Conservation (phyloP, 495 filamentous ascomycete genomes). For the Penicillium cosmopolitanum region DNA sequence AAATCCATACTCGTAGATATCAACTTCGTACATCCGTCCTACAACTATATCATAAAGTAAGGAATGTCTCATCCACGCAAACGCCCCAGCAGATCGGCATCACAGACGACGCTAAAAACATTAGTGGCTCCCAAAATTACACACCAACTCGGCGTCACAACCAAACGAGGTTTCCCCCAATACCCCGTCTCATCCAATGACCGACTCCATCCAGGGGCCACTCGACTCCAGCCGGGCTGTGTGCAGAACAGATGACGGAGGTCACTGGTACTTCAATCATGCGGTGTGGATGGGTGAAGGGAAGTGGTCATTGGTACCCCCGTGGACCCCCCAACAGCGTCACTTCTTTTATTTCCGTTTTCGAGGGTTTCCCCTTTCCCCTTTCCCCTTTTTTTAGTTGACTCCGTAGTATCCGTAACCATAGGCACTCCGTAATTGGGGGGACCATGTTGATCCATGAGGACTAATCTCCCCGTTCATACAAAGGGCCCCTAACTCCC, state of each 20-base stretch:
- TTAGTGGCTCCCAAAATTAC: constrained; percentile 26
- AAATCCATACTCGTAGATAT: too few relatives aligned
- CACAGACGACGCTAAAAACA: constrained; percentile 12
- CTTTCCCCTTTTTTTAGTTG: constrained; percentile 16
- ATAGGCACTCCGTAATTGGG: neutral
- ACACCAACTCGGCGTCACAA: constrained; percentile 13
- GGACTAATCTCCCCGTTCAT: constrained; percentile 49
- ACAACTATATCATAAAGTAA: neutral
- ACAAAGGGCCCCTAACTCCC: constrained; percentile 46
- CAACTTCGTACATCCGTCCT: too few relatives aligned
- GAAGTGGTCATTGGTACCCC: constrained; percentile 6
- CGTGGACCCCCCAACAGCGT: constrained; percentile 3
- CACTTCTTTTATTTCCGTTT: neutral
- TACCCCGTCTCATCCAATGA: constrained; percentile 20
- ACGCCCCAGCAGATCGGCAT: constrained; percentile 14
- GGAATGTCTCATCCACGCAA: constrained; percentile 4
- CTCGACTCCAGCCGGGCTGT: constrained; percentile 14
- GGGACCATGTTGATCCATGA: constrained; percentile 35
- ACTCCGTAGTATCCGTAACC: neutral
- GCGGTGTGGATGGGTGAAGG: constrained; percentile 10
- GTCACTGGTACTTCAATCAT: constrained; percentile 11
- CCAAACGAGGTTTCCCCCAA: constrained; percentile 17
- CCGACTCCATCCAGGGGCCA: neutral
- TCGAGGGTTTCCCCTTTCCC: constrained; percentile 25
- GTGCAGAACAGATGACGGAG: constrained; percentile 3